Percentiles rank a stretch among this genome's conserved stretches.
Conservation (phyloP, 140 eudicot genomes). For the Erigeron philadelphicus region DNA sequence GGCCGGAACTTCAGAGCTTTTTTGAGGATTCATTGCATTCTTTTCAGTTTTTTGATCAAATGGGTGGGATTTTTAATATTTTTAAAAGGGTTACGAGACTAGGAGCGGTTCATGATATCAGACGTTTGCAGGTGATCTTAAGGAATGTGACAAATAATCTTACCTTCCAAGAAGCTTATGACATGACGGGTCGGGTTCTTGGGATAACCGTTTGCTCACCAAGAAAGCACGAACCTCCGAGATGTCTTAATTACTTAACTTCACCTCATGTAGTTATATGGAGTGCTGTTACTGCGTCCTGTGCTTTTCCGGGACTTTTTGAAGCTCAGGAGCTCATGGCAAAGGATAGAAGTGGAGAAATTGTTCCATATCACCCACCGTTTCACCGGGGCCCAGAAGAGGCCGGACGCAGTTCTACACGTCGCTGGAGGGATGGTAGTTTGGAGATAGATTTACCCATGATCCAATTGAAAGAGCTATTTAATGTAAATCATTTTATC, state of each 20-base stretch:
- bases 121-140: conserved; percentile 63
- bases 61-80: conserved; percentile 69
- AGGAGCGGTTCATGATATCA: conserved; percentile 80
- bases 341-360: conserved; percentile 75
- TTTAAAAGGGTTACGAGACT: conserved; percentile 63
- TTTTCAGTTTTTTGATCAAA: conserved; percentile 70
- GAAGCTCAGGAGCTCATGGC: conserved; percentile 98
- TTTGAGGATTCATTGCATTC: conserved; percentile 78
- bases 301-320: conserved; percentile 95
- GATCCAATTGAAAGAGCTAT: conserved; percentile 88
- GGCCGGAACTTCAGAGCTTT: conserved; percentile 92
- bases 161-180: conserved; percentile 94
- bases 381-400: conserved; percentile 71
- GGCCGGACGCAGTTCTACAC: conserved; percentile 44
- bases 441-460: conserved; percentile 90
- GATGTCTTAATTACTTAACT: conserved; percentile 88
- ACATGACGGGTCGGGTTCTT: conserved; percentile 85
- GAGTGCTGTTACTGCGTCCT: conserved; percentile 97
- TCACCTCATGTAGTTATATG: conserved; percentile 95
- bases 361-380: conserved; percentile 91
- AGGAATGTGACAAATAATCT: conserved; percentile 73
- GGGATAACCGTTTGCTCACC: conserved; percentile 95
- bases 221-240: conserved; percentile 89
- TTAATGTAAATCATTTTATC: conserved; percentile 85
- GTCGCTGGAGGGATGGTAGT: conserved; percentile 98